These are phyloP conservation scores for Xenoacremonium recifei DNA, from an alignment of 2,329 filamentous ascomycete genomes.

Conservation along the genomic window DNA sequence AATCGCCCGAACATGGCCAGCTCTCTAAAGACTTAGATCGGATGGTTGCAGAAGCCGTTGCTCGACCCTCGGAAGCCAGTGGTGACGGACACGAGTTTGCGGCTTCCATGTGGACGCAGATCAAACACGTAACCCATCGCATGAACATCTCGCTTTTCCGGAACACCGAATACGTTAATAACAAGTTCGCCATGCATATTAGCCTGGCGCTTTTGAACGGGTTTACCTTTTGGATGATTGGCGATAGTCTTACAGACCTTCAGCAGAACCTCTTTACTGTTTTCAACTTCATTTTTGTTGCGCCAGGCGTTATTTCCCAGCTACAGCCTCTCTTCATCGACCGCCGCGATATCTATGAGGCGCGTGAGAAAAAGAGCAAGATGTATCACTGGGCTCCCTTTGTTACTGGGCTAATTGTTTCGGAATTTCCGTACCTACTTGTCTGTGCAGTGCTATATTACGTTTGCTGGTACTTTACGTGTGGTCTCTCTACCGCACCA, in stretches of 20 bases:
- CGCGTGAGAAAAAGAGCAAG: slow-evolving; percentile 48
- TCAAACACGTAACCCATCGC: slow-evolving; percentile 60
- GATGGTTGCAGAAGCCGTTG: slow-evolving; percentile 53
- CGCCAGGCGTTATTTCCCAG: slow-evolving; percentile 33
- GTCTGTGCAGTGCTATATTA: slow-evolving; percentile 40
- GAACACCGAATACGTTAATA: slow-evolving; percentile 63
- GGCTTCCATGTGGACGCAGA: slow-evolving; percentile 59
- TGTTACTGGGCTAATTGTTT: slow-evolving; percentile 42
- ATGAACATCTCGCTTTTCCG: slow-evolving; percentile 60
- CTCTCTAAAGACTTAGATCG: slow-evolving; percentile 59
- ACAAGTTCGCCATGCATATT: slow-evolving; percentile 50
- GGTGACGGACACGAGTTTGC: slow-evolving; percentile 66
- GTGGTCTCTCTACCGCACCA: slow-evolving; percentile 41
- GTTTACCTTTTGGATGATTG: slow-evolving; percentile 46
- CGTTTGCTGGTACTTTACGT: slow-evolving; percentile 51
- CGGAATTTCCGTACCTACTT: slow-evolving; percentile 35
- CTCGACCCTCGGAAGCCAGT: slow-evolving; percentile 34
- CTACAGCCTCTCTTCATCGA: slow-evolving; percentile 49
- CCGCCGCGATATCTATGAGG: slow-evolving; percentile 47
- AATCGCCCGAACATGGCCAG: slow-evolving; percentile 54
- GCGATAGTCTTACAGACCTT: slow-evolving; percentile 35
- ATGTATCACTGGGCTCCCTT: slow-evolving; percentile 52
- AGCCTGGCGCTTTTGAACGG: slow-evolving; percentile 43
- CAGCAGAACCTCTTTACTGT: slow-evolving; percentile 41
- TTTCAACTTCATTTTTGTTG: slow-evolving; percentile 51